Evolutionary conservation across 306 rosid species (phyloP).

Genomic region (Cicer arietinum): DNA sequence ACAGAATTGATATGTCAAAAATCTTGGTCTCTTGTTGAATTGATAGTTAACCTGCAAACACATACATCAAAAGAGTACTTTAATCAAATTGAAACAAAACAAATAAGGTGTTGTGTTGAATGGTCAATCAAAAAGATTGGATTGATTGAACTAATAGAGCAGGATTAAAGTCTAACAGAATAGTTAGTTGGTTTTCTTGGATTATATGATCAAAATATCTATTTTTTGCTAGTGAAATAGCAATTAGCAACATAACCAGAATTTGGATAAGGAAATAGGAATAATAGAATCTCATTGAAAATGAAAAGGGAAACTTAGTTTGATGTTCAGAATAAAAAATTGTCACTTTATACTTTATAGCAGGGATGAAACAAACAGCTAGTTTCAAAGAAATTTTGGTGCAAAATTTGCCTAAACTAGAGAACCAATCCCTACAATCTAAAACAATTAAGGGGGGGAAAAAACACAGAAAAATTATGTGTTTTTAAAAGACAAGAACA

Average conservation of each 20-base stretch:
- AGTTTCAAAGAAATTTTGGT: constrained; percentile 13
- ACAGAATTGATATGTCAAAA: constrained; percentile 21
- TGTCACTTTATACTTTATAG: neutral
- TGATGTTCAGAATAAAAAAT: neutral
- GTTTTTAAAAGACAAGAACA: constrained; percentile 4
- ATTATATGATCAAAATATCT: constrained; percentile 15
- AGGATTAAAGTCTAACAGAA: constrained; percentile 8
- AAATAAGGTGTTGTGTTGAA: constrained; percentile 4
- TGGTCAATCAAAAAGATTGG: constrained; percentile 31
- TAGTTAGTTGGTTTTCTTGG: neutral
- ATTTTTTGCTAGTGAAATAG: neutral
- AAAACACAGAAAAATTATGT: neutral
- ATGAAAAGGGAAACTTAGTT: neutral
- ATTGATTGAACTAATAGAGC: constrained; percentile 23
- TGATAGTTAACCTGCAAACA: constrained; percentile 49
- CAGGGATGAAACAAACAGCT: neutral
- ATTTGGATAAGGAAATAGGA: neutral
- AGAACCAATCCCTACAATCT: neutral
- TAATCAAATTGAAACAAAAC: constrained; percentile 36
- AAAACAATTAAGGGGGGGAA: neutral
- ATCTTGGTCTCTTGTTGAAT: constrained; percentile 27
- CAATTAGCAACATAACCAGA: constrained; percentile 10
- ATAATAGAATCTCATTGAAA: constrained; percentile 1
- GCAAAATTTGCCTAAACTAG: neutral
- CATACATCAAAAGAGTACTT: constrained; percentile 42